Percentiles rank a stretch among this genome's conserved stretches.
These are phyloP conservation scores for Bonia amplexicaulis DNA, from an alignment of 176 grass and related monocot genomes.

Conservation along the genomic window DNA sequence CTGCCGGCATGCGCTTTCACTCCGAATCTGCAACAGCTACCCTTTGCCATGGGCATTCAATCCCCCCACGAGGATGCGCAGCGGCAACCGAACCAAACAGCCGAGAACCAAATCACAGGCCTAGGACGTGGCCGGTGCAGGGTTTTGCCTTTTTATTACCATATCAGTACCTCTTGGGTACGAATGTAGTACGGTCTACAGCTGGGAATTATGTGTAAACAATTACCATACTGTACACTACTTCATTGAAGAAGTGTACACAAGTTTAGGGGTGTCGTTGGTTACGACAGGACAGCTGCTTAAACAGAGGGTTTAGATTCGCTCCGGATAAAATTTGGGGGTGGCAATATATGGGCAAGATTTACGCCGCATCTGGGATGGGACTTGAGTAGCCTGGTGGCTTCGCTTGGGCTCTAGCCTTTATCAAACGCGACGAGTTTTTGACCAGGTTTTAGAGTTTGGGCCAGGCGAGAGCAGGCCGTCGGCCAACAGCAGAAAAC, in stretches of 20 bases:
- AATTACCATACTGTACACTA: neutral
- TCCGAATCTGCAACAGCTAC: slow-evolving; percentile 24
- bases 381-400: neutral
- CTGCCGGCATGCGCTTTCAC: slow-evolving; percentile 16
- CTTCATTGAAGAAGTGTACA: neutral
- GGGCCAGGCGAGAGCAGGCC: neutral
- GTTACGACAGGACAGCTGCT: neutral
- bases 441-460: neutral
- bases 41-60: slow-evolving; percentile 17
- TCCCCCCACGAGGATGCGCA: slow-evolving; percentile 12
- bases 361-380: neutral
- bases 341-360: neutral
- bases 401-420: neutral
- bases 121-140: neutral
- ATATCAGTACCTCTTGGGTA: neutral
- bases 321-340: neutral
- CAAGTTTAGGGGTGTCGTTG: neutral
- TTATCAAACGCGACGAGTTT: neutral
- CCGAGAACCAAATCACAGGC: neutral
- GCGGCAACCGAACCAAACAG: neutral
- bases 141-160: neutral
- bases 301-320: neutral
- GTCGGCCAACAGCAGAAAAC: neutral
- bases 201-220: neutral
- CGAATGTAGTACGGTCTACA: neutral